Base-by-base conservation (phyloP, 148 eudicot genomes). In the Diospyros kaki region DNA sequence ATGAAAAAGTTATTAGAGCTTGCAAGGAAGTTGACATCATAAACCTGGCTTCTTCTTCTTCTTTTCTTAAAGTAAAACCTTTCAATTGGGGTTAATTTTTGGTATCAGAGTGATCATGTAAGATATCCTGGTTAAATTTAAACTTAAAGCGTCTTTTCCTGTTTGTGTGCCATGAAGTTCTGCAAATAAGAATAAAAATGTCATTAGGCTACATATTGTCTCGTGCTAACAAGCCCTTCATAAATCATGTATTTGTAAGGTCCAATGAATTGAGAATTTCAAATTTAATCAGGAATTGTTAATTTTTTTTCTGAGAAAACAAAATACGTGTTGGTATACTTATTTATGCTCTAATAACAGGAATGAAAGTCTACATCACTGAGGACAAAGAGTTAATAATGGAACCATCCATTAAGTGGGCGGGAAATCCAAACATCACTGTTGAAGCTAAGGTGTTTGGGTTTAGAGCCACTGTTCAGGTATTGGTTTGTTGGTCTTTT, bases 351-450 rank as follows among this genome's bases (percentile, higher is more conserved):
- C 66, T 73, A 41, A 18, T 82, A 52, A 53, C 78, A 94, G 98
- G 98, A 69, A 92, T 94, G 92, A 94, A 94, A 84, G 93, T 87
- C 61, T 92, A 86, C 80, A 64, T 48, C 28, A 94, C 98, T 50
- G 98, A 94, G 65, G 98, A 94, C 81, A 94, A 92, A 78, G 98
- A 94, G 81, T 75, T 94, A 85, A 94, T 94, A 52, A 92, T 94
- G 98, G 97, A 94, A 77, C 93, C 87, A 63, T 78, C 77, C 52
- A 38, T 94, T 76, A 90, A 88, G 79, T 94, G 98, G 98, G 97
- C 98, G 44, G 98, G 90, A 53, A 94, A 94, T 75, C 98, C 97
- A 70, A 94, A 94, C 80, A 76, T 94, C 66, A 81, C 75, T 44
- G 85, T 94, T 60, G 81, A 83, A 65, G 86, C 86, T 42, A 94